phyloP scores from a whole-genome alignment of 805 yeast species.

The Candida sithepensis region DNA sequence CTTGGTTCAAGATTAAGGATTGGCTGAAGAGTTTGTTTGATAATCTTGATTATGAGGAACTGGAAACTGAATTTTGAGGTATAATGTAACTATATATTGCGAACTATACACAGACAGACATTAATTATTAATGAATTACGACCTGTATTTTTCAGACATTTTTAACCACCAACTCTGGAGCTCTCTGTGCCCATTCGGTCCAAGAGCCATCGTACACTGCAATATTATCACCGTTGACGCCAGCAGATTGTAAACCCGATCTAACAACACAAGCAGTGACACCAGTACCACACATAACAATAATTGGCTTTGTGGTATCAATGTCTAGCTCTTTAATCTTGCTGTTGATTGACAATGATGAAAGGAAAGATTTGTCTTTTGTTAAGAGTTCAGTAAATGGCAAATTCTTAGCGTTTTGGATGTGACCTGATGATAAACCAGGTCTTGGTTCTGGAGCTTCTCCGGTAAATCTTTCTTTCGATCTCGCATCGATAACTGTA shows the following conservation, averaged over 20 bases:
- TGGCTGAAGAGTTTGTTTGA: slow-evolving; percentile 14
- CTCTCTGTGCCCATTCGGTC: slow-evolving; percentile 85
- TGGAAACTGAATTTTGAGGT: slow-evolving; percentile 13
- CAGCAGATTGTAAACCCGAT: slow-evolving; percentile 62
- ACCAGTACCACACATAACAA: slow-evolving; percentile 94
- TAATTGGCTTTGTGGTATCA: slow-evolving; percentile 54
- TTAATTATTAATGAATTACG: neutral
- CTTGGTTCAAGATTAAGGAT: slow-evolving; percentile 19
- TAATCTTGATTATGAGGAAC: slow-evolving; percentile 9
- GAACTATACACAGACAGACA: neutral
- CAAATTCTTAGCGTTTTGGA: slow-evolving; percentile 72
- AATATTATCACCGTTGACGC: slow-evolving; percentile 41
- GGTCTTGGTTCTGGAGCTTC: slow-evolving; percentile 84
- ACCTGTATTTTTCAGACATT: slow-evolving; percentile 16
- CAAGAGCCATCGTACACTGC: slow-evolving; percentile 83
- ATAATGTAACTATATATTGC: neutral
- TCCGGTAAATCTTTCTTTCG: slow-evolving; percentile 73
- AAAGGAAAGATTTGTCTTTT: slow-evolving; percentile 43
- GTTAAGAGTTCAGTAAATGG: slow-evolving; percentile 69
- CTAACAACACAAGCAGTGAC: slow-evolving; percentile 89
- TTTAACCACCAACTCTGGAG: slow-evolving; percentile 55
- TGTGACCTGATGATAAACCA: slow-evolving; percentile 85
- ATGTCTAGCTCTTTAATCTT: slow-evolving; percentile 43
- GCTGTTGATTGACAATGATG: slow-evolving; percentile 41
- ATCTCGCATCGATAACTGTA: slow-evolving; percentile 77